Conservation (phyloP, 1,284 basidiomycete species). For the Pisolithus thermaeus region DNA sequence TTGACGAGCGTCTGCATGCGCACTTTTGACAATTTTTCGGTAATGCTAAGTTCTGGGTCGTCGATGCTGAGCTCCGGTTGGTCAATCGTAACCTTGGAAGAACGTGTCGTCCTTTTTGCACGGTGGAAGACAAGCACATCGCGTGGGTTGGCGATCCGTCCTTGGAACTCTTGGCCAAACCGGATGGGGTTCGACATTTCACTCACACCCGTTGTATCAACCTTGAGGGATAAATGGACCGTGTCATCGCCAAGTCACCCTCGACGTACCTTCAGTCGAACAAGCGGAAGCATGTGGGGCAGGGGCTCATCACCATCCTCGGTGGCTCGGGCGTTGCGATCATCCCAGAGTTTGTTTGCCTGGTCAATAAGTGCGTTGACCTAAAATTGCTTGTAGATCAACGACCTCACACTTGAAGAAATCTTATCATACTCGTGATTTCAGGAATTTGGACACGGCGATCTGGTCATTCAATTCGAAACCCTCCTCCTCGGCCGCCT, state of each 20-base stretch:
- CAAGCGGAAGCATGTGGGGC: conserved; percentile 77
- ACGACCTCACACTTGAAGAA: not conserved
- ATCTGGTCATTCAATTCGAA: conserved; percentile 78
- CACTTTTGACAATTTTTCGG: conserved; percentile 66
- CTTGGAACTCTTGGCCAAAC: conserved; percentile 94
- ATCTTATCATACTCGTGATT: conserved; percentile 46
- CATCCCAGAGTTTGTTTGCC: conserved; percentile 77
- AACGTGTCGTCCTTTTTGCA: conserved; percentile 51
- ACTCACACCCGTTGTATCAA: conserved; percentile 85
- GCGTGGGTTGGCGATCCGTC: conserved; percentile 88
- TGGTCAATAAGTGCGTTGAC: conserved; percentile 76
- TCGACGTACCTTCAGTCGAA: conserved; percentile 70
- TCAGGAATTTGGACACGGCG: conserved; percentile 75
- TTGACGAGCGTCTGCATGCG: conserved; percentile 77
- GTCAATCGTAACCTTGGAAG: conserved; percentile 54
- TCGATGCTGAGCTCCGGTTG: conserved; percentile 72
- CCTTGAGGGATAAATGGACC: conserved; percentile 36
- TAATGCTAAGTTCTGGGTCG: conserved; percentile 55
- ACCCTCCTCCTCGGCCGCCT: conserved; percentile 70
- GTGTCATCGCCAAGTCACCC: not conserved
- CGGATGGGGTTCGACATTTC: conserved; percentile 94
- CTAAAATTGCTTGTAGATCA: conserved; percentile 30
- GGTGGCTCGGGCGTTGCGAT: conserved; percentile 60
- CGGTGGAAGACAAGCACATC: conserved; percentile 90
- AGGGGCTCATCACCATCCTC: conserved; percentile 66